phyloP scores from a whole-genome alignment of 345 rosid species.

The Schrenkiella parvula region DNA sequence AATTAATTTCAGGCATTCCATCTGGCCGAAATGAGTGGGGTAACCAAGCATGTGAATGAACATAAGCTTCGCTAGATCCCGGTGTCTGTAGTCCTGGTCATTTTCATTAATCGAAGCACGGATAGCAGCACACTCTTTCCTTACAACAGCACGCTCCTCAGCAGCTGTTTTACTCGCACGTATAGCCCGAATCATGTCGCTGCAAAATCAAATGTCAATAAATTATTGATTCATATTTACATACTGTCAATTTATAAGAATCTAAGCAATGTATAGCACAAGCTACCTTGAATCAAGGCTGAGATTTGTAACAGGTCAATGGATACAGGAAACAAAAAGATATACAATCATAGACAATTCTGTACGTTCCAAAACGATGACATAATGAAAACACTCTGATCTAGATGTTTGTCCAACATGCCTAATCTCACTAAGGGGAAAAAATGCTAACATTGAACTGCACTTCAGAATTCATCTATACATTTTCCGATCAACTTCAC shows the following conservation, averaged over 20 bases:
- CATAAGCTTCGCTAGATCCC: conserved; percentile 96
- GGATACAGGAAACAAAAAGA: background rate
- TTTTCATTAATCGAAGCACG: conserved; percentile 86
- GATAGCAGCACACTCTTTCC: conserved; percentile 95
- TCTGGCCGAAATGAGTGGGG: conserved; percentile 98
- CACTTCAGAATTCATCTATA: background rate
- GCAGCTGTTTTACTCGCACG: conserved; percentile 99
- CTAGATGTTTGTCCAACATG: background rate
- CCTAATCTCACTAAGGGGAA: background rate
- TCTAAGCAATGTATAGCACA: conserved; percentile 8
- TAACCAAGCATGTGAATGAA: conserved; percentile 99
- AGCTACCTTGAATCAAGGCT: background rate
- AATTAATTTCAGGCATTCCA: conserved; percentile 93
- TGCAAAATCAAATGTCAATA: conserved; percentile 27
- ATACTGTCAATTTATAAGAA: background rate
- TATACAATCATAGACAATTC: background rate
- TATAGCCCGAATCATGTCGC: conserved; percentile 97
- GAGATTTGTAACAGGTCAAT: background rate
- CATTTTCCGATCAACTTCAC: background rate
- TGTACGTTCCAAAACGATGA: background rate
- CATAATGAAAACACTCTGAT: background rate
- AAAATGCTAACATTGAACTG: background rate
- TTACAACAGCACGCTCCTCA: conserved; percentile 91
- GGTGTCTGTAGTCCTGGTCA: conserved; percentile 84
- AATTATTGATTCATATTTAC: background rate